These are phyloP conservation scores for Tausonia pullulans DNA, from an alignment of 1,284 basidiomycete species.

Conservation along the genomic window DNA sequence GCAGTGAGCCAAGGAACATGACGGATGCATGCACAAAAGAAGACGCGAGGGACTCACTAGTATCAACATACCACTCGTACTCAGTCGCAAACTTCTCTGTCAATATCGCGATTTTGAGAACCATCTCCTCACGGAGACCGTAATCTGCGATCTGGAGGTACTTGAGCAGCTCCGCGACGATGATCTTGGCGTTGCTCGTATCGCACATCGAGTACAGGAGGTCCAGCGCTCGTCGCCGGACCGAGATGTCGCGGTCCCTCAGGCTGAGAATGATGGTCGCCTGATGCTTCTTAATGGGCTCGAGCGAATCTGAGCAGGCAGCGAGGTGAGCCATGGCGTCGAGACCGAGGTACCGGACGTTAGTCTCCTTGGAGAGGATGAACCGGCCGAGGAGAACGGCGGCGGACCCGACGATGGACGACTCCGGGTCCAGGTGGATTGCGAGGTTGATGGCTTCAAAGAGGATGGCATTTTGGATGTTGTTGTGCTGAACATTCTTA, in stretches of 20 bases:
- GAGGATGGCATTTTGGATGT: conserved; percentile 94
- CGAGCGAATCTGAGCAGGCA: conserved; percentile 77
- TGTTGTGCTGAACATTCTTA: conserved; percentile 95
- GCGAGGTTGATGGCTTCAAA: conserved; percentile 97
- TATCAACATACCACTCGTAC: conserved; percentile 95
- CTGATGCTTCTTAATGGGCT: conserved; percentile 90
- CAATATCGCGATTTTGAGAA: conserved; percentile 92
- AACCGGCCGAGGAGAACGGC: conserved; percentile 85
- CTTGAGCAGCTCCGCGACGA: conserved; percentile 85
- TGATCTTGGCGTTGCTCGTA: conserved; percentile 81
- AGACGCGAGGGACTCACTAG: conserved; percentile 34
- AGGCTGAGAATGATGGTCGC: conserved; percentile 88
- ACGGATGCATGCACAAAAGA: neutral
- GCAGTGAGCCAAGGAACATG: neutral
- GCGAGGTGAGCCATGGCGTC: conserved; percentile 98
- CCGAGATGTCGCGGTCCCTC: conserved; percentile 94
- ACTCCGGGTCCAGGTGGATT: conserved; percentile 90
- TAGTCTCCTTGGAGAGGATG: conserved; percentile 95
- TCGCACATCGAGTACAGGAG: conserved; percentile 99
- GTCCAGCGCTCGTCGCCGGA: conserved; percentile 85
- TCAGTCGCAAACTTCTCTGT: conserved; percentile 92
- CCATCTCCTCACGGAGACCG: conserved; percentile 93
- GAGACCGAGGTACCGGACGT: conserved; percentile 92
- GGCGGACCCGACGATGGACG: conserved; percentile 78
- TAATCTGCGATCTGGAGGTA: conserved; percentile 94